These are phyloP conservation scores for Scheffersomyces quercinus DNA, from an alignment of 1,139 yeast genomes.

Conservation along the genomic window DNA sequence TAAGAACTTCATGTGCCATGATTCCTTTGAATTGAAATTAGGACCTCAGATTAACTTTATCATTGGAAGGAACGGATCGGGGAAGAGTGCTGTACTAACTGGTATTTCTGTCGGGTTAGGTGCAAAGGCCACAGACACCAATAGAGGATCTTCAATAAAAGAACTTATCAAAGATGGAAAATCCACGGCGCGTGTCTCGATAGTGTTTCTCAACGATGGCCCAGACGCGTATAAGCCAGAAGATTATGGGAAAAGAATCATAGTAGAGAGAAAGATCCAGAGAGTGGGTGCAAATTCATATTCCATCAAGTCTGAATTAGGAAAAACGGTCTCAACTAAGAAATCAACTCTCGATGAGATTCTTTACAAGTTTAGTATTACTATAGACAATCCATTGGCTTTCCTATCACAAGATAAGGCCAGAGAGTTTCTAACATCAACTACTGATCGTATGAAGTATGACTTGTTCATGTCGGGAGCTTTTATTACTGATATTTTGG, in stretches of 20 bases:
- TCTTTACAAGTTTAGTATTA: constrained; percentile 68
- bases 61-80: constrained; percentile 93
- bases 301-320: constrained; percentile 51
- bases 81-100: constrained; percentile 89
- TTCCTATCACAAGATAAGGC: constrained; percentile 95
- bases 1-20: constrained; percentile 82
- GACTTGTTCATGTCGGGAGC: constrained; percentile 80
- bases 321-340: constrained; percentile 58
- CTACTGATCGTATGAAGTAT: constrained; percentile 71
- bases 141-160: constrained; percentile 73
- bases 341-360: constrained; percentile 69
- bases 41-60: constrained; percentile 90
- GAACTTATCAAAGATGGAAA: constrained; percentile 80
- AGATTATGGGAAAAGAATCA: constrained; percentile 65
- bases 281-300: constrained; percentile 53
- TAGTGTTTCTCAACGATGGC: constrained; percentile 65
- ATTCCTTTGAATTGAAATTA: constrained; percentile 68
- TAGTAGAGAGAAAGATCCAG: constrained; percentile 68
- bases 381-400: constrained; percentile 90
- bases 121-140: constrained; percentile 91
- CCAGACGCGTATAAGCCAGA: constrained; percentile 63
- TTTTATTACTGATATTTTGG: constrained; percentile 60
- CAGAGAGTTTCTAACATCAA: constrained; percentile 77
- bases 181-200: constrained; percentile 58
- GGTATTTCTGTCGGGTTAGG: constrained; percentile 91